Evolutionary conservation across 306 rosid species (phyloP).

Genomic region (Vigna trinervia): DNA sequence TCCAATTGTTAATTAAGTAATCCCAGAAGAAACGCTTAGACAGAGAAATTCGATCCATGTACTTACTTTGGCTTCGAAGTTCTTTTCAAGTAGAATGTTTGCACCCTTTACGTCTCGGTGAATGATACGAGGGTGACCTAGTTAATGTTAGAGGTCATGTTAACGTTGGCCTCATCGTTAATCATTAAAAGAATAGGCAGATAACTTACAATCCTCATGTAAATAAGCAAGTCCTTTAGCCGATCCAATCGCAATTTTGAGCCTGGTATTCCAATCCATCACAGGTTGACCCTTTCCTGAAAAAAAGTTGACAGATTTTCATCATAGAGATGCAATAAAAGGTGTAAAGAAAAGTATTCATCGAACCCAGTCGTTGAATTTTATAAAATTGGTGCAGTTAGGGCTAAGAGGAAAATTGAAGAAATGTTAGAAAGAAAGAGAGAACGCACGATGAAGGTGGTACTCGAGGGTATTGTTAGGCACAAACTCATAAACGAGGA

Average conservation of each 20-base stretch:
- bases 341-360: too few relatives aligned
- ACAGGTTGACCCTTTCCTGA: conserved; percentile 61
- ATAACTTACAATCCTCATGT: conserved; percentile 87
- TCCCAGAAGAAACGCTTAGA: background rate
- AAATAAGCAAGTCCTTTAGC: conserved; percentile 95
- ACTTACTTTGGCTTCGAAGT: conserved; percentile 83
- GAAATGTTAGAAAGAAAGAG: background rate
- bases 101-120: conserved; percentile 89
- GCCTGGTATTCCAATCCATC: conserved; percentile 72
- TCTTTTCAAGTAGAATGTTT: conserved; percentile 78
- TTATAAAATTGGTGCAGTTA: too few relatives aligned
- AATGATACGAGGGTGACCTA: conserved; percentile 95
- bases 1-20: background rate
- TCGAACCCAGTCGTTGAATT: too few relatives aligned
- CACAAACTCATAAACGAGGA: conserved; percentile 80
- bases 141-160: conserved; percentile 17
- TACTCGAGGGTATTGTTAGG: conserved; percentile 81
- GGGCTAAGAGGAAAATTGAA: too few relatives aligned
- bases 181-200: background rate
- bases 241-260: conserved; percentile 77
- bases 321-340: too few relatives aligned
- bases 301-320: background rate
- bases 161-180: background rate
- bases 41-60: conserved; percentile 6
- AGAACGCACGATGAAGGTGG: conserved; percentile 75